Evolutionary conservation across 2,329 filamentous ascomycete genomes (phyloP).

Genomic region (Aureobasidium mangrovei): DNA sequence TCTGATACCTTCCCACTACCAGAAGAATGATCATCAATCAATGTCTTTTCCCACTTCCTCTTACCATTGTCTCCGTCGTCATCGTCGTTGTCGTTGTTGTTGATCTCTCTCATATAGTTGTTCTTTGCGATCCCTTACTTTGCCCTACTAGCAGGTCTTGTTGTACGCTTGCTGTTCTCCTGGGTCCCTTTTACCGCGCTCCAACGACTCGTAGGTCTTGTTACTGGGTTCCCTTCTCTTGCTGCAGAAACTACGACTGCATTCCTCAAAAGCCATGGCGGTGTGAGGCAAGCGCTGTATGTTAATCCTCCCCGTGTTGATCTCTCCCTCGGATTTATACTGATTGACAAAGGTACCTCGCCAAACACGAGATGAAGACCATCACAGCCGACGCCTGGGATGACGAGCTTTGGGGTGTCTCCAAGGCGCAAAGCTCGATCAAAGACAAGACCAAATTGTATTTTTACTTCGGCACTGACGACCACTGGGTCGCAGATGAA

Average conservation of each 20-base stretch:
- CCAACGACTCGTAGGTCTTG: constrained; percentile 31
- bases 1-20: neutral
- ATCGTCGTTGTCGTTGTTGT: neutral
- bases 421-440: neutral
- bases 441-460: constrained; percentile 36
- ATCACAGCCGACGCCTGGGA: constrained; percentile 51
- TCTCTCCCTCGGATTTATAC: neutral
- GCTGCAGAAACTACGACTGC: constrained; percentile 41
- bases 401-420: constrained; percentile 50
- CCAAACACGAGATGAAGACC: constrained; percentile 47
- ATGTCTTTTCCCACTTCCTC: neutral
- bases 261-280: constrained; percentile 41
- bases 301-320: constrained; percentile 10
- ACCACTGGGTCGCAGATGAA: constrained; percentile 53
- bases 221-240: constrained; percentile 36
- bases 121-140: constrained; percentile 11
- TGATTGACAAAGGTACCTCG: constrained; percentile 39
- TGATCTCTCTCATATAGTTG: neutral
- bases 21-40: neutral
- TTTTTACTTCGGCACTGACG: constrained; percentile 51
- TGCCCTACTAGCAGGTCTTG: constrained; percentile 3
- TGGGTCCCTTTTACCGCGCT: constrained; percentile 35
- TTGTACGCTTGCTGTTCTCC: constrained; percentile 36
- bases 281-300: constrained; percentile 47
- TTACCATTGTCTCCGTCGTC: neutral